phyloP scores from a whole-genome alignment of 129 eudicot genomes.

The Ambrosia artemisiifolia region DNA sequence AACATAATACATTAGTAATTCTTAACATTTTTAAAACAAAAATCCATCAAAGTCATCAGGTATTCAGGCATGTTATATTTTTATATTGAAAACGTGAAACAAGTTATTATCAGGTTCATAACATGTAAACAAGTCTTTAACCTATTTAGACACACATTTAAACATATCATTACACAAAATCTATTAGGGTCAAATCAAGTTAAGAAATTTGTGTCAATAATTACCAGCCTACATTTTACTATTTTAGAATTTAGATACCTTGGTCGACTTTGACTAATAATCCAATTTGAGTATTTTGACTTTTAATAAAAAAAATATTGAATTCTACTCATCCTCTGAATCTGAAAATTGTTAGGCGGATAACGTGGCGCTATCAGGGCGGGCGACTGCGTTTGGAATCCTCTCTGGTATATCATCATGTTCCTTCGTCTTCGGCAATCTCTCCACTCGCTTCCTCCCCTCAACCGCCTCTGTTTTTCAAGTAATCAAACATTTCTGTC shows the following conservation, averaged over 20 bases:
- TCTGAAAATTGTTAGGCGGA: slow-evolving; percentile 54
- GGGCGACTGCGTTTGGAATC: slow-evolving; percentile 76
- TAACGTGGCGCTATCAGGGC: slow-evolving; percentile 45
- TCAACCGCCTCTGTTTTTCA: slow-evolving; percentile 67
- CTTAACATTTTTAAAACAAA: too few species aligned
- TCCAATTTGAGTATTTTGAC: slow-evolving; percentile 4
- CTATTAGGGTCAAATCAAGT: too few species aligned
- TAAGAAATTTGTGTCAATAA: too few species aligned
- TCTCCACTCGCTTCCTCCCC: slow-evolving; percentile 76
- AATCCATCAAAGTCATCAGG: too few species aligned
- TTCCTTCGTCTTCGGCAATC: slow-evolving; percentile 75
- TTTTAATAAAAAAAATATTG: neutral
- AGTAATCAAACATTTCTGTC: slow-evolving; percentile 21
- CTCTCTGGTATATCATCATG: slow-evolving; percentile 61
- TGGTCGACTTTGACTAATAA: neutral
- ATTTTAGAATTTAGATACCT: neutral
- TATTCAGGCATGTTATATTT: too few species aligned
- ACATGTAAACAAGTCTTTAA: too few species aligned
- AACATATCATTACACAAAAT: too few species aligned
- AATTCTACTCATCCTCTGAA: neutral
- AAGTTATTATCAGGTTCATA: too few species aligned
- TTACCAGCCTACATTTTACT: too few species aligned
- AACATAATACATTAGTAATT: too few species aligned
- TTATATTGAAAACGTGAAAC: too few species aligned
- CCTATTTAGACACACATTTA: too few species aligned